Evolutionary conservation across 768 basidiomycete species (phyloP).

Genomic region (Austroboletus eburneus): DNA sequence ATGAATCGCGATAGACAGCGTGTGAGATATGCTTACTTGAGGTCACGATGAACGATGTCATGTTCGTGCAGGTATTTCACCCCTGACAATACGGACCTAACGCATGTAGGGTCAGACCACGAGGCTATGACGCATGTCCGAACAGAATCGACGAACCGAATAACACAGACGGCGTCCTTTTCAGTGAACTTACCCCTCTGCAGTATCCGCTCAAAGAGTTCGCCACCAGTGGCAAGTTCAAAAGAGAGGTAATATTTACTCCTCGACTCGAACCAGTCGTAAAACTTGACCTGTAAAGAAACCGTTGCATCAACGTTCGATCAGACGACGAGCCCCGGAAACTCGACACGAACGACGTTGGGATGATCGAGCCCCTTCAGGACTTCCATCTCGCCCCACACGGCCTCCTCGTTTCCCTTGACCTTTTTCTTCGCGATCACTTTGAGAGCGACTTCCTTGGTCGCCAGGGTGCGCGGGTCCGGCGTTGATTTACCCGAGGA

Average conservation of each 20-base stretch:
- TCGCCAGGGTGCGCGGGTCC: slow-evolving; percentile 31
- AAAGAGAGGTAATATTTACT: slow-evolving; percentile 95
- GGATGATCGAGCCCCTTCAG: slow-evolving; percentile 85
- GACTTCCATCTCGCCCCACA: slow-evolving; percentile 94
- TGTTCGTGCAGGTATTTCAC: slow-evolving; percentile 88
- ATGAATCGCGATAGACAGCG: too few relatives aligned
- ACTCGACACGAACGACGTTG: slow-evolving; percentile 84
- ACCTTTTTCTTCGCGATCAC: slow-evolving; percentile 95
- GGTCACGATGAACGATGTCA: slow-evolving; percentile 93
- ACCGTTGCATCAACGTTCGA: too few relatives aligned
- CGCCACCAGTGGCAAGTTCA: slow-evolving; percentile 91
- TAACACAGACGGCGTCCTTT: slow-evolving; percentile 75
- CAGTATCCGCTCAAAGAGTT: slow-evolving; percentile 87
- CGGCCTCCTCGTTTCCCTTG: slow-evolving; percentile 82
- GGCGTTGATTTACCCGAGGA: slow-evolving; percentile 23
- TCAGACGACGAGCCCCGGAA: too few relatives aligned
- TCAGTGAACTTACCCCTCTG: slow-evolving; percentile 91
- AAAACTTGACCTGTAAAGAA: slow-evolving; percentile 79
- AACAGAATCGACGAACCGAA: slow-evolving; percentile 46
- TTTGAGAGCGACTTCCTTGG: slow-evolving; percentile 80
- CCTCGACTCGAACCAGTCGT: slow-evolving; percentile 93
- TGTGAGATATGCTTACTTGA: slow-evolving; percentile 82
- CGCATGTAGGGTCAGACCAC: not conserved
- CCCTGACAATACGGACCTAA: slow-evolving; percentile 76
- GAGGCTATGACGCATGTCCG: not conserved